Conservation (phyloP, 805 yeast genomes). For the Hanseniaspora nectarophila region DNA sequence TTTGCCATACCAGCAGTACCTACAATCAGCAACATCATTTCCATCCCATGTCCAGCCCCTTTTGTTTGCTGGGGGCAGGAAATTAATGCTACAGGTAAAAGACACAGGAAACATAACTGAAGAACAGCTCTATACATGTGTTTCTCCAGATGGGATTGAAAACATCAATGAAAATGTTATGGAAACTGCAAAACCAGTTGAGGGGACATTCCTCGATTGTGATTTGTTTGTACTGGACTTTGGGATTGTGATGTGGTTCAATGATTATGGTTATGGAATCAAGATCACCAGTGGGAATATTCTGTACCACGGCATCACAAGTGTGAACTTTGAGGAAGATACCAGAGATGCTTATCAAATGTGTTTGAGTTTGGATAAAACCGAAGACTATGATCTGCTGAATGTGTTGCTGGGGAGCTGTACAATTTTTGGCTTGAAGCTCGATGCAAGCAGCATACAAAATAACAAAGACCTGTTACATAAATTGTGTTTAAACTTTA, state of each 20-base stretch:
- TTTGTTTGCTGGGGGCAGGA: slow-evolving; percentile 34
- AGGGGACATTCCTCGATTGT: background rate
- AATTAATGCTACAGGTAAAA: slow-evolving; percentile 22
- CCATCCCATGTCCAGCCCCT: slow-evolving; percentile 21
- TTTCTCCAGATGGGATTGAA: slow-evolving; percentile 1
- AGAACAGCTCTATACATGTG: background rate
- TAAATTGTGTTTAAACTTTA: slow-evolving; percentile 21
- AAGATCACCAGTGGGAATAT: slow-evolving; percentile 29
- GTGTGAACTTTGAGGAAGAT: slow-evolving; percentile 10
- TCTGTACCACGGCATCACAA: slow-evolving; percentile 26
- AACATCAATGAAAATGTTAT: background rate
- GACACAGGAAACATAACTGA: slow-evolving; percentile 10
- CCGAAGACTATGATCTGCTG: background rate
- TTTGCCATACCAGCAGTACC: slow-evolving; percentile 24
- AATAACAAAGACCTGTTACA: background rate
- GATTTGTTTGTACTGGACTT: slow-evolving; percentile 32
- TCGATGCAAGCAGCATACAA: background rate
- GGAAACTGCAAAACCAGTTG: background rate
- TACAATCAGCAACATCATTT: slow-evolving; percentile 24
- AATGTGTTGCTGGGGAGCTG: slow-evolving; percentile 6
- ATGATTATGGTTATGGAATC: slow-evolving; percentile 28
- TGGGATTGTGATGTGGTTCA: slow-evolving; percentile 33
- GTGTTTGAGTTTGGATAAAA: background rate
- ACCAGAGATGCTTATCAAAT: slow-evolving; percentile 1
- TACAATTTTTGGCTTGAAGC: background rate